phyloP scores from a whole-genome alignment of 2,329 filamentous ascomycete species.

The Colletotrichum liriopes region DNA sequence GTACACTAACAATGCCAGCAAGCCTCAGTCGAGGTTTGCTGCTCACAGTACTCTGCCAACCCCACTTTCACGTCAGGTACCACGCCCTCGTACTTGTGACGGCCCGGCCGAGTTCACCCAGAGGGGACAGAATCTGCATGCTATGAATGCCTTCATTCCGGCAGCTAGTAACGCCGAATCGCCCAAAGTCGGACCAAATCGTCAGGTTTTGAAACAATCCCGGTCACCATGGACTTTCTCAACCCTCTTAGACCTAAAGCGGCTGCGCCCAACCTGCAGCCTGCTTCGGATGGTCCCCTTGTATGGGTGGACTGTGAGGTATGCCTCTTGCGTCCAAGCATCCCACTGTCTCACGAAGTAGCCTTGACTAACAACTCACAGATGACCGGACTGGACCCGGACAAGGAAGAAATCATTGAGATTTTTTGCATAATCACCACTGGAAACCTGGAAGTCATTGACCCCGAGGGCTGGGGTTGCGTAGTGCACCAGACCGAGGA shows the following conservation, averaged over 20 bases:
- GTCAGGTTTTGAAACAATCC: background rate
- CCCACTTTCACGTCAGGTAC: slow-evolving; percentile 2
- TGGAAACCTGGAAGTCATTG: slow-evolving; percentile 81
- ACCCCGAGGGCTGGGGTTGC: slow-evolving; percentile 83
- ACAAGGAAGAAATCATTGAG: slow-evolving; percentile 88
- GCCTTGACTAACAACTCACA: slow-evolving; percentile 54
- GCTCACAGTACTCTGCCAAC: background rate
- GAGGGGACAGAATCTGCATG: slow-evolving; percentile 9
- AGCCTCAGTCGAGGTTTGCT: background rate
- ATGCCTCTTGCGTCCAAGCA: slow-evolving; percentile 34
- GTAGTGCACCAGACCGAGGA: slow-evolving; percentile 82
- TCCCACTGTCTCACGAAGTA: background rate
- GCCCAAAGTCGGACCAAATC: background rate
- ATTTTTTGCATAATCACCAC: slow-evolving; percentile 95
- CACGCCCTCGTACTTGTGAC: background rate
- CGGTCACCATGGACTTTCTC: slow-evolving; percentile 37
- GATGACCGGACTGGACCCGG: slow-evolving; percentile 91
- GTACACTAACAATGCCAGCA: background rate
- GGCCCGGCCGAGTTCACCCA: background rate
- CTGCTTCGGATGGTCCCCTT: slow-evolving; percentile 68
- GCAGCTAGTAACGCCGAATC: background rate
- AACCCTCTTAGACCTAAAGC: slow-evolving; percentile 24
- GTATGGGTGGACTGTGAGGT: slow-evolving; percentile 88
- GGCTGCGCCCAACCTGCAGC: slow-evolving; percentile 22
- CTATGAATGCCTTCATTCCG: slow-evolving; percentile 16